A percentile compares a stretch with the other conserved stretches of the same genome.
Evolutionary conservation across 192 early-diverging fungal genomes (phyloP).

Genomic region (Obelidium mucronatum): DNA sequence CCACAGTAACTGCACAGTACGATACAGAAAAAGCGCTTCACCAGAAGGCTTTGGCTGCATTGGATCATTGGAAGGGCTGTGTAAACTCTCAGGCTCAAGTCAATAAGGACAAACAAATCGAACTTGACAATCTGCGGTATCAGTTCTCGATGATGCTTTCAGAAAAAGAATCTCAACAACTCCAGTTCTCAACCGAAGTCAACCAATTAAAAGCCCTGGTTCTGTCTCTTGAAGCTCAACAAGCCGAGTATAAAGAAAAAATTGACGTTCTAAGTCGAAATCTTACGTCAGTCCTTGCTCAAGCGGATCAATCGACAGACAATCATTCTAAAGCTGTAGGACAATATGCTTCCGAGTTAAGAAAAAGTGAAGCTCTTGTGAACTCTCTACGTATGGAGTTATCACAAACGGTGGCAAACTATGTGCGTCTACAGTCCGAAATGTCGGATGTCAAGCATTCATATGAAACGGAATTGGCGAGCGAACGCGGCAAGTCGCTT

Average conservation of each 20-base stretch:
- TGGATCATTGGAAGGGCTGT: neutral
- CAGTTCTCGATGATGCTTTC: no score
- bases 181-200: no score
- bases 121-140: no score
- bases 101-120: neutral
- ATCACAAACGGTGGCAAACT: neutral
- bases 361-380: neutral
- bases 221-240: no score
- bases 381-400: neutral
- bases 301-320: neutral
- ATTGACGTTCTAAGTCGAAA: neutral
- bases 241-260: neutral
- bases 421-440: constrained; percentile 6
- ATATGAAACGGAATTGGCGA: no score
- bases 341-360: no score
- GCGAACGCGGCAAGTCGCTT: no score
- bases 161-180: no score
- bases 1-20: neutral
- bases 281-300: neutral
- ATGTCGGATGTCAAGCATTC: constrained; percentile 4
- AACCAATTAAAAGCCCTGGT: no score
- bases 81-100: neutral
- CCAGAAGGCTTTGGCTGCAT: neutral
- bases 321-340: neutral
- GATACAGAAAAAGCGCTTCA: neutral